Evolutionary conservation across 306 rosid genomes (phyloP), one percentile per base, ranked within the genome.

Genomic region (Dalbergia cultrata): DNA sequence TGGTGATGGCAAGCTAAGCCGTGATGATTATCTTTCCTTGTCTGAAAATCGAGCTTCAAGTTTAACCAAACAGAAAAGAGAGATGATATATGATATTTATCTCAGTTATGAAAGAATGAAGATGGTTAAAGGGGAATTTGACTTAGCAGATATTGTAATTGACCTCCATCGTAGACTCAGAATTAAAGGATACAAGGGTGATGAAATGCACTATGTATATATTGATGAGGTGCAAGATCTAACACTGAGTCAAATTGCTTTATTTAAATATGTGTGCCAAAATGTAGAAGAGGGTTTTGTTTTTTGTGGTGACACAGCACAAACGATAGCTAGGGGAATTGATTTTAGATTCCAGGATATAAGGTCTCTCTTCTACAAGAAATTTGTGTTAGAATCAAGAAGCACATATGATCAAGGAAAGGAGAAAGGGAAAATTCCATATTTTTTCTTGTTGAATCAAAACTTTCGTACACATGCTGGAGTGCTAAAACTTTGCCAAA

Each of bases 171-270:
- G 12, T 21, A 84, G 97, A 12, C 83, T 91, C 14, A 75, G 73
- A 76, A 58, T 1, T 26, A 82, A 85, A 82, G 76, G 73, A 63
- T 91, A 85, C 35, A 53, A 63, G 21, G 94, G 93, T 52, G 92
- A 88, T 82, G 67, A 53, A 49, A 86, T 93, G 76, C 77, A 91
- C 19, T 91, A 81, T 65, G 91, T 93, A 16, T 93, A 90, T 45
- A 87, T 93, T 62, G 98, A 93, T 70, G 98, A 93, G 86, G 98
- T 93, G 64, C 98, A 93, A 43, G 98, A 93, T 79, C 83, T 93
- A 5, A 90, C 93, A 22, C 88, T 93, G 94, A 86, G 89, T 82
- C 98, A 93, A 82, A 88, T 91, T 77, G 88, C 93, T 49, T 75
- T 93, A 45, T 93, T 93, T 56, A 93, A 85, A 78, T 68, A 90